Conservation (phyloP, 306 rosid genomes). For the Amphicarpaea edgeworthii region DNA sequence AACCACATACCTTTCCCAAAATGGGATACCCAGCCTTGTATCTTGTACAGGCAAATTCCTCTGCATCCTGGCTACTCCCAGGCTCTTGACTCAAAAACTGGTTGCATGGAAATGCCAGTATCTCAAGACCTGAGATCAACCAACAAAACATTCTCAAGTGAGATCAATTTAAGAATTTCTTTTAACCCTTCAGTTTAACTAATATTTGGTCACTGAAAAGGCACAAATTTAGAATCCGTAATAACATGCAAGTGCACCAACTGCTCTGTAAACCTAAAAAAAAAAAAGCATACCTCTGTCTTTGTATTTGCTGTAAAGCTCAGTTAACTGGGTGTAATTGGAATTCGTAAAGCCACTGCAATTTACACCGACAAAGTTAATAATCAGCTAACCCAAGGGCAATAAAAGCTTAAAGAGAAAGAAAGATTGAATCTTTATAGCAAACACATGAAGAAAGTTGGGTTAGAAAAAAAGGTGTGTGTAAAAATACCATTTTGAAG, state of each 20-base stretch:
- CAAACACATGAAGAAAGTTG: background rate
- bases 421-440: constrained; percentile 16
- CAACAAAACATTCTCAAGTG: constrained; percentile 40
- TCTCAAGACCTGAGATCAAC: constrained; percentile 67
- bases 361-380: constrained; percentile 12
- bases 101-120: constrained; percentile 95
- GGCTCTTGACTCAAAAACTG: constrained; percentile 87
- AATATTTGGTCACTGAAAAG: constrained; percentile 11
- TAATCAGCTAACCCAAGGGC: constrained; percentile 28
- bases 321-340: constrained; percentile 84
- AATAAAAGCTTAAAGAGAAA: constrained; percentile 2
- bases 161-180: constrained; percentile 4
- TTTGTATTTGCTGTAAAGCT: constrained; percentile 71
- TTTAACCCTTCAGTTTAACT: constrained; percentile 19
- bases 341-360: constrained; percentile 75
- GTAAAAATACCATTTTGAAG: constrained; percentile 78
- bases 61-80: constrained; percentile 61
- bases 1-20: constrained; percentile 68
- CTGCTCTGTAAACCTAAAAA: constrained; percentile 19
- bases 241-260: constrained; percentile 31
- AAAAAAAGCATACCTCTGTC: constrained; percentile 61
- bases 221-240: constrained; percentile 22
- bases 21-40: constrained; percentile 90
- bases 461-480: background rate
- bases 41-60: constrained; percentile 81